These are phyloP conservation scores for Diaporthe humulicola DNA, from an alignment of 2,329 filamentous ascomycete species.

Conservation along the genomic window DNA sequence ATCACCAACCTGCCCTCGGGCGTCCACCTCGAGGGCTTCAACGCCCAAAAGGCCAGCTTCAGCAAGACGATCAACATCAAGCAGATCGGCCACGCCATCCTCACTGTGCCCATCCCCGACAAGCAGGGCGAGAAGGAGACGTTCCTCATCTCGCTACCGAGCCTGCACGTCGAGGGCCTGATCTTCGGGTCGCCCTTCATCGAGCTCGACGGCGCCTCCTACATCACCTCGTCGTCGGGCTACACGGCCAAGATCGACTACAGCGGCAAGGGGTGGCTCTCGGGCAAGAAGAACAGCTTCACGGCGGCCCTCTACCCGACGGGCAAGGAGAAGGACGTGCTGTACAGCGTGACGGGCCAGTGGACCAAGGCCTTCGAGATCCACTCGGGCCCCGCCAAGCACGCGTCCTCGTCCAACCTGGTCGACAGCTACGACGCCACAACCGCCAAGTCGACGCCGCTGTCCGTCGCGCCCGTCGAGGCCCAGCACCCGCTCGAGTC, in stretches of 20 bases:
- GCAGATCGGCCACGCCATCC: slow-evolving; percentile 90
- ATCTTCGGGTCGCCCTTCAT: slow-evolving; percentile 90
- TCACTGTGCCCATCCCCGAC: slow-evolving; percentile 73
- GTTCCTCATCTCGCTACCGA: slow-evolving; percentile 92
- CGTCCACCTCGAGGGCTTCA: slow-evolving; percentile 86
- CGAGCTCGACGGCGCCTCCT: slow-evolving; percentile 87
- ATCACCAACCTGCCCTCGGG: slow-evolving; percentile 90
- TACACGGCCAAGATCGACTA: slow-evolving; percentile 94
- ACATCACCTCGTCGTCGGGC: slow-evolving; percentile 88
- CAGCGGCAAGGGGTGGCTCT: slow-evolving; percentile 92
- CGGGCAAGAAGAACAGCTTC: slow-evolving; percentile 95
- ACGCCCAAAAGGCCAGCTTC: slow-evolving; percentile 96
- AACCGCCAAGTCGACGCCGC: slow-evolving; percentile 71
- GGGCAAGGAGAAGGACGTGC: slow-evolving; percentile 77
- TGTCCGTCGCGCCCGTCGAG: slow-evolving; percentile 79
- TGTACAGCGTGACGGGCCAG: slow-evolving; percentile 88
- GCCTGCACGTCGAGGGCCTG: slow-evolving; percentile 92
- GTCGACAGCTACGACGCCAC: slow-evolving; percentile 74
- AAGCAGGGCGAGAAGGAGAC: slow-evolving; percentile 65
- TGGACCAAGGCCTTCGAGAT: slow-evolving; percentile 90
- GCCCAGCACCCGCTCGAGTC: slow-evolving; percentile 90
- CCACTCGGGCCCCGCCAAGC: slow-evolving; percentile 72
- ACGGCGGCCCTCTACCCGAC: slow-evolving; percentile 80
- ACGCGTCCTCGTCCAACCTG: slow-evolving; percentile 61
- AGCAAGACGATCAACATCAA: slow-evolving; percentile 94